phyloP scores from a whole-genome alignment of 768 basidiomycete genomes.

The Boletus subcaerulescens region DNA sequence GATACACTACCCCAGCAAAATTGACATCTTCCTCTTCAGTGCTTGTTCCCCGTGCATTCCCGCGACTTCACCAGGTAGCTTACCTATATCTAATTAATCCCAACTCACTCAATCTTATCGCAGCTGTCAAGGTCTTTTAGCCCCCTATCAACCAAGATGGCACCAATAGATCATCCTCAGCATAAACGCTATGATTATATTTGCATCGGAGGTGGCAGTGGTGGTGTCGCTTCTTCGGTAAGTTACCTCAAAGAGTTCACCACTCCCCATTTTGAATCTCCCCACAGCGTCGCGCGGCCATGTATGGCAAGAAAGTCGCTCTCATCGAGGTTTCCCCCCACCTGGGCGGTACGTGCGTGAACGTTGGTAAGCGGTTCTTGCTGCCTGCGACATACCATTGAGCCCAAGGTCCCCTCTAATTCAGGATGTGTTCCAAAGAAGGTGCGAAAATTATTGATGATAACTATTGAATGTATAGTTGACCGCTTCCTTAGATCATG shows the following conservation, averaged over 20 bases:
- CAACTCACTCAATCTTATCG: not conserved
- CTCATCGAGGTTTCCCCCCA: conserved; percentile 72
- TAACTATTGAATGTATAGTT: not conserved
- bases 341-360: conserved; percentile 96
- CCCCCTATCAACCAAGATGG: conserved; percentile 51
- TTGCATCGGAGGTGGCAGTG: conserved; percentile 91
- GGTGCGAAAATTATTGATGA: conserved; percentile 35
- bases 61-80: conserved; percentile 28
- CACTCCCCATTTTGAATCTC: not conserved
- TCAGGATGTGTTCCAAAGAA: conserved; percentile 97
- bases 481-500: conserved; percentile 67
- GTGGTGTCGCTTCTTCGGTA: conserved; percentile 86
- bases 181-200: conserved; percentile 77
- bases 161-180: conserved; percentile 66
- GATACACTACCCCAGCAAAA: conserved; percentile 11
- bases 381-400: not conserved
- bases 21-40: conserved; percentile 4
- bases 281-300: conserved; percentile 81
- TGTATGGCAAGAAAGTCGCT: conserved; percentile 91
- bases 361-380: conserved; percentile 69
- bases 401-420: conserved; percentile 9
- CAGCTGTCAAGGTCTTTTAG: conserved; percentile 50
- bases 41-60: conserved; percentile 5
- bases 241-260: conserved; percentile 26
- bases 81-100: not conserved